Percentiles rank a stretch among this genome's conserved stretches.
These are phyloP conservation scores for Kalanchoe fedtschenkoi DNA, from an alignment of 164 flowering plant species.

Conservation along the genomic window DNA sequence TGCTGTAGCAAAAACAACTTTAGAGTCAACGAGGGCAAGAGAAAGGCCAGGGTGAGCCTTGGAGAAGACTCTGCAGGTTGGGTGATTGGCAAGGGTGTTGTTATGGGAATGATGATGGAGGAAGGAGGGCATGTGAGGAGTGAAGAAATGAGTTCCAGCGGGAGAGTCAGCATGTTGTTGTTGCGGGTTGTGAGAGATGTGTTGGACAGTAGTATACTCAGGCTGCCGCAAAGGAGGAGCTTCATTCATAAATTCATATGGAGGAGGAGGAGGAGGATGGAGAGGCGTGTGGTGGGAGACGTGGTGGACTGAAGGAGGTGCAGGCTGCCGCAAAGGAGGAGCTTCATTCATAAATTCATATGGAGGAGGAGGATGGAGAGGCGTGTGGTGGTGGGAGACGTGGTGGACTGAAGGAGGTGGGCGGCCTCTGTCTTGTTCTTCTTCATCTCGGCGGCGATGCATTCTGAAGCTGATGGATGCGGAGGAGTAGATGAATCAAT, in stretches of 20 bases:
- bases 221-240: not conserved
- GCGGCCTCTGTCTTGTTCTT: not conserved
- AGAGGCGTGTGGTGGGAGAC: not conserved
- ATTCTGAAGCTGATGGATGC: not conserved
- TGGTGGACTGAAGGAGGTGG: not conserved
- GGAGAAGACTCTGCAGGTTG: conserved; percentile 2
- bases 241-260: not conserved
- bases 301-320: not conserved
- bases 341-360: not conserved
- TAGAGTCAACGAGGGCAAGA: not conserved
- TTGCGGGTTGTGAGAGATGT: not conserved
- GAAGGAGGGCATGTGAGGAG: not conserved
- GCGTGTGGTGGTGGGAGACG: not conserved
- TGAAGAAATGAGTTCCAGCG: not conserved
- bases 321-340: conserved; percentile 2
- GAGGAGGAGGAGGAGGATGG: not conserved
- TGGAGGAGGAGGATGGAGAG: not conserved
- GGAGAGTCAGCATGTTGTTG: not conserved
- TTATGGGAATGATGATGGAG: not conserved
- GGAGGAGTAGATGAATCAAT: not conserved
- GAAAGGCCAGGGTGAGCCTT: not conserved
- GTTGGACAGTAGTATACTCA: conserved; percentile 2
- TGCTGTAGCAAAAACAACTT: not conserved
- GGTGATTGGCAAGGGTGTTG: not conserved
- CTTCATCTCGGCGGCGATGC: not conserved